Percentiles rank a stretch among this genome's conserved stretches.
These are phyloP conservation scores for Colletotrichum orchidophilum DNA, from an alignment of 2,329 filamentous ascomycete genomes.

Conservation along the genomic window DNA sequence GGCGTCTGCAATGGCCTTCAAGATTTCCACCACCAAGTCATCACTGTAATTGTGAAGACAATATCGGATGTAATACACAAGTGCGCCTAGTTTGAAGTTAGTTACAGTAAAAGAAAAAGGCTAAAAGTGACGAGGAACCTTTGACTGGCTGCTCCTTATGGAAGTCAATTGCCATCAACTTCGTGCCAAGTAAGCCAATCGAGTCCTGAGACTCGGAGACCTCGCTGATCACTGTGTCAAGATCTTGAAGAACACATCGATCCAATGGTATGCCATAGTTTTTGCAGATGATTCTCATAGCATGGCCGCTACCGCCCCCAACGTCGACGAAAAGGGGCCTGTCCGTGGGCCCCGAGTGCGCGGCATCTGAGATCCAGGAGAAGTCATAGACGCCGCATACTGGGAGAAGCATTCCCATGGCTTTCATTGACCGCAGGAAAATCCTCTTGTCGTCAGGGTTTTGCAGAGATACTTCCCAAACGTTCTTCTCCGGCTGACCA, in stretches of 20 bases:
- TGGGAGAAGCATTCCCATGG: not conserved
- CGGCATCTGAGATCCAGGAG: conserved; percentile 37
- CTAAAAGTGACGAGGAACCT: conserved; percentile 8
- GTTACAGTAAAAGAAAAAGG: not conserved
- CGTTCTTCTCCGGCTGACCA: conserved; percentile 40
- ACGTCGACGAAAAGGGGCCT: conserved; percentile 44
- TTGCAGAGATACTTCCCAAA: conserved; percentile 43
- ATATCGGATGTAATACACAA: conserved; percentile 46
- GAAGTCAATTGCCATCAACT: conserved; percentile 31
- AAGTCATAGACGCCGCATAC: conserved; percentile 39
- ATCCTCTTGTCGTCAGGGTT: conserved; percentile 37
- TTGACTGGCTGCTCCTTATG: conserved; percentile 36
- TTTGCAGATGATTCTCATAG: conserved; percentile 21
- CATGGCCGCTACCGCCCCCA: conserved; percentile 44
- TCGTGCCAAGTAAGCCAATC: not conserved
- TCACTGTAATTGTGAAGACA: conserved; percentile 50
- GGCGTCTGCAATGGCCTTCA: conserved; percentile 23
- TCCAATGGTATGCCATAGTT: not conserved
- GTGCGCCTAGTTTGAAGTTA: conserved; percentile 39
- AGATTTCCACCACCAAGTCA: conserved; percentile 41
- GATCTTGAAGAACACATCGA: conserved; percentile 34
- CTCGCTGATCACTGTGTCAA: conserved; percentile 32
- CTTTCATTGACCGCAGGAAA: conserved; percentile 37
- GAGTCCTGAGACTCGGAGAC: not conserved
- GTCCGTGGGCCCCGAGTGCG: conserved; percentile 8